Evolutionary conservation across 306 rosid species (phyloP), one percentile per base, ranked within the genome.

Genomic region (Abrus pulchellus): DNA sequence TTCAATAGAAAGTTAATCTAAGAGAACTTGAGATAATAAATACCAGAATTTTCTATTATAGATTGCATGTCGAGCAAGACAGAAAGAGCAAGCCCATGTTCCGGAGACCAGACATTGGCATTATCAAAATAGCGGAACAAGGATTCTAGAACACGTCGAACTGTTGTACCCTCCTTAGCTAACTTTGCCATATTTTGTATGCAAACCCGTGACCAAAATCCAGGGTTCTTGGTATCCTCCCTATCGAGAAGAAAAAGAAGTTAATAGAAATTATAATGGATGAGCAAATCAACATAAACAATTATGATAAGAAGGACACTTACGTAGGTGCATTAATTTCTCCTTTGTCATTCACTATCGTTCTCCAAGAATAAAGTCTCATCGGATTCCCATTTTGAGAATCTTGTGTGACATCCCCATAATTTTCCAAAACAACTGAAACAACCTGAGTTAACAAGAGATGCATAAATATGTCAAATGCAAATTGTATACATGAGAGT

Each of bases 141-240:
- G 73, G 90, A 88, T 7, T 90, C 94, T 73, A 88, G 72, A 32
- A 90, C 94, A 59, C 92, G 87, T 48, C 92, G 82, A 40, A 90
- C 87, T 63, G 94, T 88, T 61, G 92, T 87, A 82, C 92, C 94
- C 80, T 90, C 94, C 87, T 88, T 90, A 73, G 94, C 92, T 82
- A 90, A 88, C 85, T 87, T 88, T 20, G 92, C 91, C 89, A 90
- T 90, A 82, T 90, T 88, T 68, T 81, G 82, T 67, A 91, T 60
- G 88, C 95, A 89, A 77, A 86, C 87, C 83, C 85, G 82, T 64
- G 95, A 91, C 95, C 95, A 91, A 81, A 87, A 86, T 79, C 78
- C 79, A 29, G 95, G 90, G 49, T 73, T 86, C 28, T 6, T 59
- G 53, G 79, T 56, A 56, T 86, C 85, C 66, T 89, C 95, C 78